Conservation (phyloP, 352 stramenopile genomes). For the Thraustotheca clavata region DNA sequence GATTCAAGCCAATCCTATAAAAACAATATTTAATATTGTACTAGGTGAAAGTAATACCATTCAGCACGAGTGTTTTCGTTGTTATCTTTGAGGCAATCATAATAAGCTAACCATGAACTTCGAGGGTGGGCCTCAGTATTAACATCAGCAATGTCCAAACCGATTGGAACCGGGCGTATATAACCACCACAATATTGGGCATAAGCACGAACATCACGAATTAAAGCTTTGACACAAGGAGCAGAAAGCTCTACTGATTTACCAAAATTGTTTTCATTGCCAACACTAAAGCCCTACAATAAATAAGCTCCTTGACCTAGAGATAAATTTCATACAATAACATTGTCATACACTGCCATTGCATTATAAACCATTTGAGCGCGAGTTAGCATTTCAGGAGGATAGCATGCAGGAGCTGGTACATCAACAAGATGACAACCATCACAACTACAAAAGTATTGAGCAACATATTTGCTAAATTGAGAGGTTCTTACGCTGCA, state of each 20-base stretch:
- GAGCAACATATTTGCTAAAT: not conserved
- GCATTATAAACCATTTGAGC: conserved; percentile 61
- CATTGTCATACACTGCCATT: conserved; percentile 68
- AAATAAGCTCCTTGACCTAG: not conserved
- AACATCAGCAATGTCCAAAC: conserved; percentile 63
- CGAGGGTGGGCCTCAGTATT: conserved; percentile 31
- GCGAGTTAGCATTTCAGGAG: conserved; percentile 39
- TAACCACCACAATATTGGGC: conserved; percentile 30
- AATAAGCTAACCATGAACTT: conserved; percentile 59
- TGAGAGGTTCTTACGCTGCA: conserved; percentile 30
- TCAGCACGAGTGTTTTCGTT: conserved; percentile 42
- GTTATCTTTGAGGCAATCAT: conserved; percentile 46
- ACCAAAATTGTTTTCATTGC: conserved; percentile 61
- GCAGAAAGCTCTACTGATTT: conserved; percentile 30
- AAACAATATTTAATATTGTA: not conserved
- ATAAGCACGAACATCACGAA: conserved; percentile 51
- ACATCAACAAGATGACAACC: conserved; percentile 39
- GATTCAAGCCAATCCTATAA: conserved; percentile 42
- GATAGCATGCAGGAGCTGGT: conserved; percentile 40
- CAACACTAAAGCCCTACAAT: conserved; percentile 43
- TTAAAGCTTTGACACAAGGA: conserved; percentile 60
- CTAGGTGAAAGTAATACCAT: conserved; percentile 24
- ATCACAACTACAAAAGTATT: conserved; percentile 35
- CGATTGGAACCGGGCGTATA: conserved; percentile 56
- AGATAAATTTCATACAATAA: conserved; percentile 22